A percentile compares a stretch with the other conserved stretches of the same genome.
These are phyloP conservation scores for Entophlyctis luteolus DNA, from an alignment of 192 early-diverging fungal species.

Conservation along the genomic window DNA sequence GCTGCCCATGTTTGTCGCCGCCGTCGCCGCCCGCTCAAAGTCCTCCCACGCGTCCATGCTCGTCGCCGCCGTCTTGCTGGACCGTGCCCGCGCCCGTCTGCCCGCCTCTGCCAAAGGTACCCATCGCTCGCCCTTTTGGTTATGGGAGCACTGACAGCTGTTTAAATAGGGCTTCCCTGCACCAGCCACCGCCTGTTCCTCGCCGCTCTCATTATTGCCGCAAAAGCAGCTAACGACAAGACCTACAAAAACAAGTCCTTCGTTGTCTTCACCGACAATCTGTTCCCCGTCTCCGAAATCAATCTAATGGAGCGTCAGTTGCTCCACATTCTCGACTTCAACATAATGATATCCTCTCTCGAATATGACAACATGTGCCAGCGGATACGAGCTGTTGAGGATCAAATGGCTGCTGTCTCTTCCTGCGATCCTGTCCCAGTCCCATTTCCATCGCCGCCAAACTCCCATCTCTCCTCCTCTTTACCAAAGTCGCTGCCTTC, in stretches of 20 bases:
- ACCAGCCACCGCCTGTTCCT: conserved; percentile 41
- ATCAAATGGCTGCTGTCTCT: too few species aligned
- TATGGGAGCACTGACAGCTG: neutral
- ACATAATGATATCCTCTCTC: too few species aligned
- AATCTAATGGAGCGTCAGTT: conserved; percentile 49
- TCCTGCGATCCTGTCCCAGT: too few species aligned
- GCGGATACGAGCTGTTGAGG: too few species aligned
- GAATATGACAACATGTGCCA: too few species aligned
- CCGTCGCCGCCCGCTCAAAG: neutral
- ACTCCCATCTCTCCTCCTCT: too few species aligned
- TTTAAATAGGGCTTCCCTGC: conserved; percentile 24
- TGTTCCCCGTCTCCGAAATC: conserved; percentile 36
- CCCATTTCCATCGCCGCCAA: too few species aligned
- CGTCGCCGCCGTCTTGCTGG: neutral
- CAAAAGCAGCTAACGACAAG: conserved; percentile 34
- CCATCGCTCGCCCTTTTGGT: neutral
- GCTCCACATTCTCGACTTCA: conserved; percentile 23
- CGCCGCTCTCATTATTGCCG: conserved; percentile 28
- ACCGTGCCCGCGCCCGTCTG: neutral
- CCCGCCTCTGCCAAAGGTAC: neutral
- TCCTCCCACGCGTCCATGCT: neutral
- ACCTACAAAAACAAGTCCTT: conserved; percentile 33
- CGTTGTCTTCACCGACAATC: conserved; percentile 1
- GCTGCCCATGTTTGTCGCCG: neutral
- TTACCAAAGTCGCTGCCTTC: too few species aligned